phyloP scores from a whole-genome alignment of 352 stramenopile genomes.

The Phytophthora palmivora region DNA sequence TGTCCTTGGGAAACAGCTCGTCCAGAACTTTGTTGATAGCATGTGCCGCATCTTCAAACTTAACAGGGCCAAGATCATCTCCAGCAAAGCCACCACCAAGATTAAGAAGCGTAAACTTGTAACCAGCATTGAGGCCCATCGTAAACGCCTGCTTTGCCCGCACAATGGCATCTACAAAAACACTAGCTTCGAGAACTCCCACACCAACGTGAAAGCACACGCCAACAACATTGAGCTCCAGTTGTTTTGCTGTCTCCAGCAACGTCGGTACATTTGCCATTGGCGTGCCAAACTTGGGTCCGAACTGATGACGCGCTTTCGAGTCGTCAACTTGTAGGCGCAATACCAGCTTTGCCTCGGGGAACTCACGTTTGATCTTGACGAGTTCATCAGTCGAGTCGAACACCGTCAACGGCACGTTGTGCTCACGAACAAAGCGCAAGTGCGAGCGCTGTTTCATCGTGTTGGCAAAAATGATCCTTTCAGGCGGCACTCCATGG shows the following conservation, averaged over 20 bases:
- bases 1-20: conserved; percentile 49
- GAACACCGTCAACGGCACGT: conserved; percentile 84
- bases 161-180: conserved; percentile 82
- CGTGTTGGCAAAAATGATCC: conserved; percentile 93
- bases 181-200: conserved; percentile 73
- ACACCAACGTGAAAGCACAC: conserved; percentile 91
- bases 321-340: conserved; percentile 89
- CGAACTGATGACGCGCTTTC: conserved; percentile 79
- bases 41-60: conserved; percentile 46
- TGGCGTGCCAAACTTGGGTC: conserved; percentile 85
- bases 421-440: conserved; percentile 56
- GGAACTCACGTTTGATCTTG: conserved; percentile 56
- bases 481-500: conserved; percentile 52
- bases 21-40: conserved; percentile 53
- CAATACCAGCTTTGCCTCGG: conserved; percentile 62
- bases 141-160: conserved; percentile 72
- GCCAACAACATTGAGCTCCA: conserved; percentile 77
- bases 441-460: conserved; percentile 87
- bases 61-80: conserved; percentile 50
- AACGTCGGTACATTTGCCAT: conserved; percentile 62
- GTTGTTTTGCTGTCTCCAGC: conserved; percentile 61
- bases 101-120: conserved; percentile 81
- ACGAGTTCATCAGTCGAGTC: conserved; percentile 88
- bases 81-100: conserved; percentile 90
- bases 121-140: conserved; percentile 61